These are phyloP conservation scores for Pseudocercospora pini-densiflorae DNA, from an alignment of 2,329 filamentous ascomycete genomes.

Conservation along the genomic window DNA sequence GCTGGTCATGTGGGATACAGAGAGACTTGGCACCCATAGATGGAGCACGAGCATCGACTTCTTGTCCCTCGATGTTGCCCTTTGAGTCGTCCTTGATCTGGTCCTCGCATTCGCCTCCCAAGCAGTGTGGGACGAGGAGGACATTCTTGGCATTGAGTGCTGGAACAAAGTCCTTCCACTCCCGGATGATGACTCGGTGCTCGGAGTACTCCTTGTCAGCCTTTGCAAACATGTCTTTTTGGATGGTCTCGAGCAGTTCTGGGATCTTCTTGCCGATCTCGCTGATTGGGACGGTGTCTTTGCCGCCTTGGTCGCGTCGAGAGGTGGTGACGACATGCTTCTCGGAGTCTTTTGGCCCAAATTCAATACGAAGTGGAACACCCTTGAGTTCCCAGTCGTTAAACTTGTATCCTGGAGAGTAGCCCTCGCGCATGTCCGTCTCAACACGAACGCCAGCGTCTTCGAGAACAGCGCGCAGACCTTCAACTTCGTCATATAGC, in stretches of 20 bases:
- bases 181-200: slow-evolving; percentile 77
- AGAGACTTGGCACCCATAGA: slow-evolving; percentile 78
- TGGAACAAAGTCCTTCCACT: slow-evolving; percentile 92
- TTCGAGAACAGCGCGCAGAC: slow-evolving; percentile 70
- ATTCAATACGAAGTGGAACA: slow-evolving; percentile 90
- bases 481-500: slow-evolving; percentile 76
- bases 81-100: slow-evolving; percentile 92
- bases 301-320: slow-evolving; percentile 80
- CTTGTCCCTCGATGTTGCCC: slow-evolving; percentile 69
- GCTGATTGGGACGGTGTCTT: slow-evolving; percentile 76
- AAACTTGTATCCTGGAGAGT: slow-evolving; percentile 96
- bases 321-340: slow-evolving; percentile 83
- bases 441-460: slow-evolving; percentile 77
- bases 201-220: slow-evolving; percentile 78
- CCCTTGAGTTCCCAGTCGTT: slow-evolving; percentile 99
- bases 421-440: slow-evolving; percentile 83
- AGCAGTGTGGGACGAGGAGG: slow-evolving; percentile 87
- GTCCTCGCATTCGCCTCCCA: slow-evolving; percentile 84
- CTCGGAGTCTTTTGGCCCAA: slow-evolving; percentile 91
- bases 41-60: slow-evolving; percentile 71
- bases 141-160: slow-evolving; percentile 91
- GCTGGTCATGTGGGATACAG: slow-evolving; percentile 85
- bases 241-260: slow-evolving; percentile 84
- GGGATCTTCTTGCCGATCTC: slow-evolving; percentile 76
- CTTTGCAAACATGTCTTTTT: slow-evolving; percentile 76